These are phyloP conservation scores for Coemansia nantahalensis DNA, from an alignment of 192 early-diverging fungal species.

Conservation along the genomic window DNA sequence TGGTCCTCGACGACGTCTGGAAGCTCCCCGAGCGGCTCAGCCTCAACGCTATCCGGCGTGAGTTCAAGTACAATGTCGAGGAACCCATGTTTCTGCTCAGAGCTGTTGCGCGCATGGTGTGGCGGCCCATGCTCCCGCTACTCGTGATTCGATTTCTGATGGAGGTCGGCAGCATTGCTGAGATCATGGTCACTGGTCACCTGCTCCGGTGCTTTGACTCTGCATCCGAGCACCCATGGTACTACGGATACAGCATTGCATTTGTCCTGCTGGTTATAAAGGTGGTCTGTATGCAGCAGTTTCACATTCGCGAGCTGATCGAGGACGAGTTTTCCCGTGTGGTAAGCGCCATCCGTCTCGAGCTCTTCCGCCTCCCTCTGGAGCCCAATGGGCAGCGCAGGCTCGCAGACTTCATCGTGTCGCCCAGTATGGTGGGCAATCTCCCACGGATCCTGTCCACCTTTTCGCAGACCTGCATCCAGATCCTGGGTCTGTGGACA, in stretches of 20 bases:
- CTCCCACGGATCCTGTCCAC: too few relatives aligned
- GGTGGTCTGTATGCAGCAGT: background rate
- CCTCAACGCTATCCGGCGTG: constrained; percentile 6
- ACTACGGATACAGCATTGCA: constrained; percentile 16
- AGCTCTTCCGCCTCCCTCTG: constrained; percentile 32
- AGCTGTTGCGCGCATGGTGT: constrained; percentile 32
- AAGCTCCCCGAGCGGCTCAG: constrained; percentile 21
- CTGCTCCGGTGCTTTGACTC: constrained; percentile 26
- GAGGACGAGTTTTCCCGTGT: constrained; percentile 5
- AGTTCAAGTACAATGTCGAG: constrained; percentile 29
- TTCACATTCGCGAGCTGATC: constrained; percentile 1
- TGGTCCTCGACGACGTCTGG: constrained; percentile 22
- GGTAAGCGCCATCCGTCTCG: constrained; percentile 28
- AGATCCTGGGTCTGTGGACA: constrained; percentile 3
- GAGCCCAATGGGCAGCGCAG: background rate
- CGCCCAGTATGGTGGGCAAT: background rate
- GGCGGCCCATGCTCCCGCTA: constrained; percentile 41
- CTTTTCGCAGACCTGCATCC: background rate
- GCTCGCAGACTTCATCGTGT: background rate
- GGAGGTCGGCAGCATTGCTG: background rate
- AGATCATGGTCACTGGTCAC: constrained; percentile 4
- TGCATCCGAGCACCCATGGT: constrained; percentile 14
- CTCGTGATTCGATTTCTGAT: constrained; percentile 11
- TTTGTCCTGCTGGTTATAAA: constrained; percentile 1
- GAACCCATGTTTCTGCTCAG: constrained; percentile 40